These are phyloP conservation scores for Mrakia frigida DNA, from an alignment of 768 basidiomycete genomes.

Conservation along the genomic window DNA sequence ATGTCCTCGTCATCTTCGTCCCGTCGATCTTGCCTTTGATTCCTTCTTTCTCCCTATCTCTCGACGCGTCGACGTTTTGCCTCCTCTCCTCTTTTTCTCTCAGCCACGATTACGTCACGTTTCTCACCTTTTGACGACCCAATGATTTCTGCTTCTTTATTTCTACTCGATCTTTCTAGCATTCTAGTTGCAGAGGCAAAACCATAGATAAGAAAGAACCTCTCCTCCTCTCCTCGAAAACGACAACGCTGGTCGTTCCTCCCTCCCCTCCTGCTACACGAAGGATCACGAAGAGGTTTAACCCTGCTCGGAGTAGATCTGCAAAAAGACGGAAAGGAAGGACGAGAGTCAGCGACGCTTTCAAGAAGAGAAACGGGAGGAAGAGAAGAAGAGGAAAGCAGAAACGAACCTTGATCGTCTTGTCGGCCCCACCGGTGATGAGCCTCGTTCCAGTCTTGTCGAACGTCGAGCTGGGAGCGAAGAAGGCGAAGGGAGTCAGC, in stretches of 20 bases:
- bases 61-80: too few relatives aligned
- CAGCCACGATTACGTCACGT: too few relatives aligned
- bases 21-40: too few relatives aligned
- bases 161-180: too few relatives aligned
- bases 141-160: too few relatives aligned
- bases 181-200: too few relatives aligned
- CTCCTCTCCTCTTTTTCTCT: too few relatives aligned
- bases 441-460: conserved; percentile 90
- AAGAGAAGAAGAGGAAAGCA: conserved; percentile 32
- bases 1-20: too few relatives aligned
- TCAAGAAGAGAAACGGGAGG: conserved; percentile 38
- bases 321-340: not conserved
- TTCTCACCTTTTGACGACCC: too few relatives aligned
- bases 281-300: not conserved
- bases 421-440: conserved; percentile 89
- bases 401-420: conserved; percentile 82
- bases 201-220: too few relatives aligned
- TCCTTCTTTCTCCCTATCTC: too few relatives aligned
- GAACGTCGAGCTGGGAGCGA: conserved; percentile 83
- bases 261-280: not conserved
- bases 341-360: not conserved
- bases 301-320: conserved; percentile 28
- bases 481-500: not conserved
- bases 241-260: too few relatives aligned
- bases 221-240: not conserved